Conservation (phyloP, 805 yeast genomes). For the Candida xyloterini region DNA sequence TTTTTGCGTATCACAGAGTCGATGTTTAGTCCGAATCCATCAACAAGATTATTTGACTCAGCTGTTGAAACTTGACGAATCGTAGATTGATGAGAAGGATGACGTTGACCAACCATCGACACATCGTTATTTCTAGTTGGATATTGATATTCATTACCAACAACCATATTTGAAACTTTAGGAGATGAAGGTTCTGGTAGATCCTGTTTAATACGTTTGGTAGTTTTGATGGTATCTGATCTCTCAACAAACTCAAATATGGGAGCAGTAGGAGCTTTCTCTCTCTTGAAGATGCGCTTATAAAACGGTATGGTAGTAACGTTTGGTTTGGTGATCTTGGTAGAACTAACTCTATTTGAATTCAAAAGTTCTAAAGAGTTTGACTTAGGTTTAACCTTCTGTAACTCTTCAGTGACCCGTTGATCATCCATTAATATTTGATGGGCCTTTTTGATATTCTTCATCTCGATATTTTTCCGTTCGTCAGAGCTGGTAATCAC, state of each 20-base stretch:
- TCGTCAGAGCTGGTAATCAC: conserved; percentile 13
- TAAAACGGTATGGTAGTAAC: conserved; percentile 1
- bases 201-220: not conserved
- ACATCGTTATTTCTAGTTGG: conserved; percentile 1
- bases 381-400: conserved; percentile 16
- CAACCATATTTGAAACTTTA: not conserved
- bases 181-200: not conserved
- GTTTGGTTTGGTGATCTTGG: conserved; percentile 18
- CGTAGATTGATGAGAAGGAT: conserved; percentile 1
- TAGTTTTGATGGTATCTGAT: not conserved
- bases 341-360: conserved; percentile 21
- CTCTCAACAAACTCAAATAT: not conserved
- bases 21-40: conserved; percentile 4
- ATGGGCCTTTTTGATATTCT: conserved; percentile 7
- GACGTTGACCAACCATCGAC: not conserved
- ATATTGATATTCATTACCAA: conserved; percentile 2
- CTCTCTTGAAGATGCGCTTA: conserved; percentile 6
- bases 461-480: conserved; percentile 6
- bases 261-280: not conserved
- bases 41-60: conserved; percentile 4
- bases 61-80: conserved; percentile 5
- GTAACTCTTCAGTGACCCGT: conserved; percentile 10
- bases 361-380: conserved; percentile 24
- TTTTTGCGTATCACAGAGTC: conserved; percentile 3
- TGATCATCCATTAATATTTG: conserved; percentile 8